Percentiles rank a stretch among this genome's conserved stretches.
Evolutionary conservation across 169 alveolate species (phyloP).

Genomic region (Plasmodium cynomolgi): DNA sequence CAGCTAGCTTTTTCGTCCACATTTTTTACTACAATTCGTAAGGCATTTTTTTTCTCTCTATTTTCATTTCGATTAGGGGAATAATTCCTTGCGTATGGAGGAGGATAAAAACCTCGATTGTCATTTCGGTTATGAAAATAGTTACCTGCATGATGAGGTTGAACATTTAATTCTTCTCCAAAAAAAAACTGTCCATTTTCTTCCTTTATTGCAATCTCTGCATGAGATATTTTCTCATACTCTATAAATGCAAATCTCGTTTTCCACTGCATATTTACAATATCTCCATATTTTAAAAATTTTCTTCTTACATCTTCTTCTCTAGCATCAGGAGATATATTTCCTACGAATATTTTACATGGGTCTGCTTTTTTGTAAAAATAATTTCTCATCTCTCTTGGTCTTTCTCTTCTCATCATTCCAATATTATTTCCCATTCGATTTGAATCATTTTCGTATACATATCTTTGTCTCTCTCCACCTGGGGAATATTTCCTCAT

Average conservation of each 20-base stretch:
- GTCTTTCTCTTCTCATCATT: slow-evolving; percentile 48
- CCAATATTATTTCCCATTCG: slow-evolving; percentile 16
- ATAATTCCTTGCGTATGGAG: slow-evolving; percentile 40
- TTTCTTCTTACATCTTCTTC: slow-evolving; percentile 87
- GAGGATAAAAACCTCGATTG: slow-evolving; percentile 12
- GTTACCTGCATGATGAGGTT: slow-evolving; percentile 81
- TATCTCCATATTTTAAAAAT: slow-evolving; percentile 85
- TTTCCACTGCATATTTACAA: slow-evolving; percentile 84
- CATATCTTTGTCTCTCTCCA: neutral
- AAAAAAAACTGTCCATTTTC: slow-evolving; percentile 77
- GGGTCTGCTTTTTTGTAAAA: slow-evolving; percentile 52
- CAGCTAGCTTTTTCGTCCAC: slow-evolving; percentile 89
- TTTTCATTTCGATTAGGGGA: slow-evolving; percentile 72
- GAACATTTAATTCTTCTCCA: slow-evolving; percentile 84
- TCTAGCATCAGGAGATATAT: slow-evolving; percentile 85
- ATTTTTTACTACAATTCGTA: slow-evolving; percentile 82
- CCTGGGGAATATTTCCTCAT: slow-evolving; percentile 19
- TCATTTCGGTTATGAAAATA: slow-evolving; percentile 68
- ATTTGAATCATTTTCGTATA: slow-evolving; percentile 15
- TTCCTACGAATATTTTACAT: slow-evolving; percentile 88
- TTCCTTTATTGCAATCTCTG: slow-evolving; percentile 80
- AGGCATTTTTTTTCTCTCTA: slow-evolving; percentile 75
- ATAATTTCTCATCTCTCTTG: slow-evolving; percentile 23
- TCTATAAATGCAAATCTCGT: slow-evolving; percentile 88
- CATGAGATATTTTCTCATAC: slow-evolving; percentile 78